Evolutionary conservation across 2,329 filamentous ascomycete genomes (phyloP).

Genomic region (Alternaria ventricosa): DNA sequence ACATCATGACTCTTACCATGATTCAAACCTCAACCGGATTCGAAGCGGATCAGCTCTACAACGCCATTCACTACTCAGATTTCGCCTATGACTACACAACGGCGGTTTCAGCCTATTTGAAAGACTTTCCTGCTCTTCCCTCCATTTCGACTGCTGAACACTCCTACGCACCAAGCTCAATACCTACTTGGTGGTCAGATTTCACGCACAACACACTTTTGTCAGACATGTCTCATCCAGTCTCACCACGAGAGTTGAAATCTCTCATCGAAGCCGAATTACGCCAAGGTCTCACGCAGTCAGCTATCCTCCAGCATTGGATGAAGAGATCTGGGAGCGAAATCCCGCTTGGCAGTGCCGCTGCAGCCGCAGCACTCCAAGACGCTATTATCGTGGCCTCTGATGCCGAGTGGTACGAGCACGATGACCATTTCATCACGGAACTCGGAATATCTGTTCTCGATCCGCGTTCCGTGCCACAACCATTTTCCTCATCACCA

Average conservation of each 20-base stretch:
- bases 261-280: background rate
- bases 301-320: slow-evolving; percentile 4
- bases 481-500: background rate
- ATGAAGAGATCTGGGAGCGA: background rate
- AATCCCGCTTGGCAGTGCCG: background rate
- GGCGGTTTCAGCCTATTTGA: background rate
- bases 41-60: background rate
- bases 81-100: background rate
- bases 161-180: background rate
- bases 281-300: background rate
- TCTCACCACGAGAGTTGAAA: background rate
- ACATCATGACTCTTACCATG: background rate
- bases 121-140: background rate
- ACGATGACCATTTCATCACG: slow-evolving; percentile 13
- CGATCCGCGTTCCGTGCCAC: background rate
- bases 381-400: slow-evolving; percentile 21
- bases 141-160: background rate
- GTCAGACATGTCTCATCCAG: background rate
- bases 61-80: background rate
- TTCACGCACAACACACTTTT: background rate
- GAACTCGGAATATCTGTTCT: slow-evolving; percentile 24
- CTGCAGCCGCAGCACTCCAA: background rate
- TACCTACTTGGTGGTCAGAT: background rate
- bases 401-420: slow-evolving; percentile 28
- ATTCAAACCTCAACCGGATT: background rate